Evolutionary conservation across 169 alveolate genomes (phyloP).

Genomic region (Babesia gibsoni): DNA sequence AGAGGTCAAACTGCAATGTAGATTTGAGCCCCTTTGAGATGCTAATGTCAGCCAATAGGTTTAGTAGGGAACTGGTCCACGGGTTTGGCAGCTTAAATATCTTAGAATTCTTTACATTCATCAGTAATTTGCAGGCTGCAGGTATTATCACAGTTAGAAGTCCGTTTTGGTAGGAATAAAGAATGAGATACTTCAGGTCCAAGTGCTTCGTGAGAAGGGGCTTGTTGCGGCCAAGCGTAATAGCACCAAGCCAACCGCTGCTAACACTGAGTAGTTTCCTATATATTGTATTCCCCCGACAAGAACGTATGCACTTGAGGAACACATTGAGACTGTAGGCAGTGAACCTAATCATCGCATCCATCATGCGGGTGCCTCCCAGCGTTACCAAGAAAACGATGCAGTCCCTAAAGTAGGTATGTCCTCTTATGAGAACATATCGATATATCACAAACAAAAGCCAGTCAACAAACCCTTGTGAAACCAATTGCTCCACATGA

Average conservation of each 20-base stretch:
- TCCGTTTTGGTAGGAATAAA: conserved; percentile 79
- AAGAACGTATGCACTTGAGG: conserved; percentile 76
- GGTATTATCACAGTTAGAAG: conserved; percentile 83
- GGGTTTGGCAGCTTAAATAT: conserved; percentile 88
- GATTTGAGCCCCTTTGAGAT: conserved; percentile 76
- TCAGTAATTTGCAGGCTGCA: conserved; percentile 84
- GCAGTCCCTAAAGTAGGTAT: conserved; percentile 69
- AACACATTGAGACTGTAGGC: conserved; percentile 82
- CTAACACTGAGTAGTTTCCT: conserved; percentile 81
- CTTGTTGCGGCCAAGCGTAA: conserved; percentile 82
- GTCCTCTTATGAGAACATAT: conserved; percentile 65
- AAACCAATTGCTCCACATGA: conserved; percentile 65
- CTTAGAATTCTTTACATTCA: conserved; percentile 73
- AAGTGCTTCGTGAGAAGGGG: conserved; percentile 85
- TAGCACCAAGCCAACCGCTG: conserved; percentile 87
- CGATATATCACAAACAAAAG: conserved; percentile 66
- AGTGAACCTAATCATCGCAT: conserved; percentile 66
- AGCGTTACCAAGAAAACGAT: conserved; percentile 61
- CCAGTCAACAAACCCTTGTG: conserved; percentile 64
- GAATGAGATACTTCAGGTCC: conserved; percentile 81
- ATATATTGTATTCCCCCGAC: conserved; percentile 80
- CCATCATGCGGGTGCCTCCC: conserved; percentile 66
- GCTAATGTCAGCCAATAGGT: conserved; percentile 84
- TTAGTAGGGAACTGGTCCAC: conserved; percentile 85
- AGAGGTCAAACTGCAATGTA: conserved; percentile 82